These are phyloP conservation scores for Aspergillus eucalypticola DNA, from an alignment of 2,329 filamentous ascomycete species.

Conservation along the genomic window DNA sequence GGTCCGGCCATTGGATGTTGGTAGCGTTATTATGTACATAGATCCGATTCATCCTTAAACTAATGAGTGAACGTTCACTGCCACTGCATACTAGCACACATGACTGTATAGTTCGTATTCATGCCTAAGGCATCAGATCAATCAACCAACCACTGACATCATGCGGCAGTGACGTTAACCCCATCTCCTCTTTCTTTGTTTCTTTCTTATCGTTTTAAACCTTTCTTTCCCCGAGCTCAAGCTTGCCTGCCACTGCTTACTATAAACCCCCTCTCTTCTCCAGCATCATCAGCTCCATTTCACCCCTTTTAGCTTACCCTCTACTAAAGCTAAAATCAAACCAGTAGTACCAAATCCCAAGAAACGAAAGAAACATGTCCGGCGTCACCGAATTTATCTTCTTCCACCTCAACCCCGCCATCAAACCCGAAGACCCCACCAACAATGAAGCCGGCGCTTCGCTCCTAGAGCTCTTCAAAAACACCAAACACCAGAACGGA, in stretches of 20 bases:
- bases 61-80: constrained; percentile 2
- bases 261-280: background rate
- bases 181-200: no score
- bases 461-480: constrained; percentile 31
- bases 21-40: constrained; percentile 8
- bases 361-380: constrained; percentile 22
- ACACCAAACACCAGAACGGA: constrained; percentile 36
- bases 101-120: no score
- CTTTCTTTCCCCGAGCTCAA: no score
- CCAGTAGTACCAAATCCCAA: background rate
- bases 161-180: no score
- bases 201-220: no score
- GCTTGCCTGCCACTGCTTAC: no score
- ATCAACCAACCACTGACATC: no score
- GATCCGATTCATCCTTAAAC: constrained; percentile 1
- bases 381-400: constrained; percentile 39
- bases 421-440: constrained; percentile 40
- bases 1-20: constrained; percentile 8
- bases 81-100: no score
- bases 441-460: constrained; percentile 35
- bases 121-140: no score
- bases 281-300: no score
- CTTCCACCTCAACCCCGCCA: constrained; percentile 38
- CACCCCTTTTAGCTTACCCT: no score
- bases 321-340: background rate